Percentiles rank a stretch among this genome's conserved stretches.
These are phyloP conservation scores for Wilcoxina mikolae DNA, from an alignment of 495 filamentous ascomycete genomes.

Conservation along the genomic window DNA sequence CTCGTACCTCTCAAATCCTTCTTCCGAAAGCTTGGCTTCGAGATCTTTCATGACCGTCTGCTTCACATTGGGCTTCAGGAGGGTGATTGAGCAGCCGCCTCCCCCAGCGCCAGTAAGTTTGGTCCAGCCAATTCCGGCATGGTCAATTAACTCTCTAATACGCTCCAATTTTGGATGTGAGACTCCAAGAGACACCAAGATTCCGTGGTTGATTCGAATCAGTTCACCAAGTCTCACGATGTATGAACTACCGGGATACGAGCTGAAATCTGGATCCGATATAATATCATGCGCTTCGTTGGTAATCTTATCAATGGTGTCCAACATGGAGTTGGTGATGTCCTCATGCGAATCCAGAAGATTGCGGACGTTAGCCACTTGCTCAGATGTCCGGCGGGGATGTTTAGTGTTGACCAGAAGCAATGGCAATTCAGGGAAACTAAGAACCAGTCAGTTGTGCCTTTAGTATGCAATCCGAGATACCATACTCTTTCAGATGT, in stretches of 20 bases:
- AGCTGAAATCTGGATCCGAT: conserved; percentile 45
- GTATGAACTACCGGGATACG: conserved; percentile 41
- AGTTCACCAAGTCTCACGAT: conserved; percentile 57
- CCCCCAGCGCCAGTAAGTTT: conserved; percentile 93
- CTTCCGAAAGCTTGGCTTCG: conserved; percentile 49
- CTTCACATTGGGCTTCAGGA: conserved; percentile 52
- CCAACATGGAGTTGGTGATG: conserved; percentile 61
- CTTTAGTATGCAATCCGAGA: background rate
- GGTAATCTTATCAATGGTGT: conserved; percentile 70
- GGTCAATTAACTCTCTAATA: conserved; percentile 79
- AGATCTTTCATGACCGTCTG: conserved; percentile 37
- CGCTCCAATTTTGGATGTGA: conserved; percentile 88
- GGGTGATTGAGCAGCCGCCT: conserved; percentile 84
- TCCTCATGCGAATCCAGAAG: conserved; percentile 53
- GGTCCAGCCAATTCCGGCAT: conserved; percentile 83
- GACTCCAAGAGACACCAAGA: conserved; percentile 74
- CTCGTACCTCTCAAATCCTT: conserved; percentile 70
- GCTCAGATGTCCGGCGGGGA: conserved; percentile 60
- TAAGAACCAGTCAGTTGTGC: conserved; percentile 4
- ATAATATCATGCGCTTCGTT: conserved; percentile 59
- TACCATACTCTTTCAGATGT: conserved; percentile 44
- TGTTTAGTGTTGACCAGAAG: conserved; percentile 78
- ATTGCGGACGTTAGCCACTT: conserved; percentile 71
- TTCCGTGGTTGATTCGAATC: conserved; percentile 82
- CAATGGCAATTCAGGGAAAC: conserved; percentile 77